phyloP scores from a whole-genome alignment of 805 yeast genomes.

The Barnettozyma salicaria region DNA sequence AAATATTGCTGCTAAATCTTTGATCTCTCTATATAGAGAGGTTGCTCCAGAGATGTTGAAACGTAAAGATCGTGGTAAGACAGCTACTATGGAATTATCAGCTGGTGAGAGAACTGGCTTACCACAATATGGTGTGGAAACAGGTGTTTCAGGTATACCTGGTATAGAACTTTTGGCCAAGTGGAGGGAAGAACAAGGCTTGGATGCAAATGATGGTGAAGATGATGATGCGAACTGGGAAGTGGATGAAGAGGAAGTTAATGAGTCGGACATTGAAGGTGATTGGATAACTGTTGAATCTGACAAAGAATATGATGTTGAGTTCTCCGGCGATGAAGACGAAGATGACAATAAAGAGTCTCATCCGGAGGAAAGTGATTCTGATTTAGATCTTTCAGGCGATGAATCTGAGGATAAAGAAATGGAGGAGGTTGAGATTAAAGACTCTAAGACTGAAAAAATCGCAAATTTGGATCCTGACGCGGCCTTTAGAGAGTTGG shows the following conservation, averaged over 20 bases:
- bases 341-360: conserved; percentile 33
- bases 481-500: conserved; percentile 50
- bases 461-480: conserved; percentile 33
- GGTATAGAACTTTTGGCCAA: conserved; percentile 86
- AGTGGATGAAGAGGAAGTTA: conserved; percentile 43
- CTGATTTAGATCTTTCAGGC: conserved; percentile 40
- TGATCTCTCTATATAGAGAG: conserved; percentile 83
- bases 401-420: conserved; percentile 32
- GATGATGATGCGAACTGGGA: conserved; percentile 61
- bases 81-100: conserved; percentile 77
- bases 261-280: conserved; percentile 62
- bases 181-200: conserved; percentile 65
- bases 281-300: conserved; percentile 90
- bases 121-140: conserved; percentile 73
- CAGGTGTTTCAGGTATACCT: conserved; percentile 64
- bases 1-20: conserved; percentile 86
- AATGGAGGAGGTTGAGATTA: conserved; percentile 23
- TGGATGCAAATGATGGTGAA: conserved; percentile 49
- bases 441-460: conserved; percentile 30
- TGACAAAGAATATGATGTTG: conserved; percentile 64
- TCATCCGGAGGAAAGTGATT: conserved; percentile 41
- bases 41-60: conserved; percentile 94
- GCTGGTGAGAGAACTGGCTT: conserved; percentile 47
- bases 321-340: conserved; percentile 44
- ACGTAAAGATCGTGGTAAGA: conserved; percentile 88